Percentiles rank a stretch among this genome's conserved stretches.
phyloP scores from a whole-genome alignment of 768 basidiomycete genomes.

The Podaxis pistillaris region DNA sequence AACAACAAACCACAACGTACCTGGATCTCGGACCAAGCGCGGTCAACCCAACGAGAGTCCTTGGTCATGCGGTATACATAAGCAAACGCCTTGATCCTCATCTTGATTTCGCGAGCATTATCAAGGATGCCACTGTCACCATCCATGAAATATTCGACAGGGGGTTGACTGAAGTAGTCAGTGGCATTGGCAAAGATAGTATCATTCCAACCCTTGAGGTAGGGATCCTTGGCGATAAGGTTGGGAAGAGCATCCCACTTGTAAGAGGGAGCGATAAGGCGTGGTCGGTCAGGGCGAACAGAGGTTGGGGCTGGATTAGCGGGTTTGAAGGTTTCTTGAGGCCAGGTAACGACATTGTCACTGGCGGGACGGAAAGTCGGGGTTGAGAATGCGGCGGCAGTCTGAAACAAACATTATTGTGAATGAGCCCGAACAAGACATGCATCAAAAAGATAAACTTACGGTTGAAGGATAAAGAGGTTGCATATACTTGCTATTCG shows the following conservation, averaged over 20 bases:
- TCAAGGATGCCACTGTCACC: slow-evolving; percentile 91
- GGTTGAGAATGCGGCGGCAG: slow-evolving; percentile 62
- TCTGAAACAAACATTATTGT: slow-evolving; percentile 40
- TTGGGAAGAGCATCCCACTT: slow-evolving; percentile 83
- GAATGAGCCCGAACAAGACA: background rate
- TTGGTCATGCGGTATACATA: slow-evolving; percentile 92
- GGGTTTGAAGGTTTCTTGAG: slow-evolving; percentile 73
- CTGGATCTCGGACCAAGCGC: slow-evolving; percentile 79
- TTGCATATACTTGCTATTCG: slow-evolving; percentile 74
- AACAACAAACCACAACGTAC: slow-evolving; percentile 39
- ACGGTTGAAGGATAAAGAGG: slow-evolving; percentile 90
- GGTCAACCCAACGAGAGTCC: slow-evolving; percentile 88
- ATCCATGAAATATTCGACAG: slow-evolving; percentile 73
- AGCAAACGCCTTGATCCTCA: slow-evolving; percentile 87
- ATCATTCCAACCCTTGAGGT: slow-evolving; percentile 85
- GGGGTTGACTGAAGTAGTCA: slow-evolving; percentile 57
- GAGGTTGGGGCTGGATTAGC: slow-evolving; percentile 56
- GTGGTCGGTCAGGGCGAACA: slow-evolving; percentile 79
- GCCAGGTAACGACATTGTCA: slow-evolving; percentile 57
- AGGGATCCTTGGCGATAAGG: slow-evolving; percentile 80
- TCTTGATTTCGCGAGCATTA: slow-evolving; percentile 83
- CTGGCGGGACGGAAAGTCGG: slow-evolving; percentile 71
- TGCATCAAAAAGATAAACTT: slow-evolving; percentile 32
- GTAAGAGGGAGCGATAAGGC: slow-evolving; percentile 87
- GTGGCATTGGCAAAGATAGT: slow-evolving; percentile 91